A percentile compares a stretch with the other conserved stretches of the same genome.
Conservation (phyloP, 2,329 filamentous ascomycete species). For the Hymenotorrendiella dingleyae region DNA sequence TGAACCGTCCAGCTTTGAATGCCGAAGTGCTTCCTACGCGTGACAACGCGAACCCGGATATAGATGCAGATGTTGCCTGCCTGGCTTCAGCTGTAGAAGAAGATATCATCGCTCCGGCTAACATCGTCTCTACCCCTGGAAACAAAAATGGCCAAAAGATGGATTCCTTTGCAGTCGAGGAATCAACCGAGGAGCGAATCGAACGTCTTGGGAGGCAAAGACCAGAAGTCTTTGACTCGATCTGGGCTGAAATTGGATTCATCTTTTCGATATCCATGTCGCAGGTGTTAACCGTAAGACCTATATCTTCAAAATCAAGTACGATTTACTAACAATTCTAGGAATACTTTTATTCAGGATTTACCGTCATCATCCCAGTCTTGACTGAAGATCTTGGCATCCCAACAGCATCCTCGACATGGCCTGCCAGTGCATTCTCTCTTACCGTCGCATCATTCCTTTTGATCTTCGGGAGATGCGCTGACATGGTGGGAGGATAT, state of each 20-base stretch:
- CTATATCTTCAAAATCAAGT: neutral
- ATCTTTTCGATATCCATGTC: conserved; percentile 54
- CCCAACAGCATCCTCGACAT: conserved; percentile 52
- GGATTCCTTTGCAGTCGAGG: conserved; percentile 18
- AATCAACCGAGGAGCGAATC: conserved; percentile 33
- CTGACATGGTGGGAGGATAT: conserved; percentile 59
- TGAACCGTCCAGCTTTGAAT: too few species aligned
- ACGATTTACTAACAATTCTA: conserved; percentile 20
- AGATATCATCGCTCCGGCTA: too few species aligned
- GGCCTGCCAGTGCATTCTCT: conserved; percentile 58
- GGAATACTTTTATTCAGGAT: conserved; percentile 69
- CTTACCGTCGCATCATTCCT: conserved; percentile 50
- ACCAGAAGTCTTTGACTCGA: conserved; percentile 45
- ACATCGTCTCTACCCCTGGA: conserved; percentile 7
- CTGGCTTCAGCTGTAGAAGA: too few species aligned
- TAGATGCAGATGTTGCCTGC: too few species aligned
- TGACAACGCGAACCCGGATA: too few species aligned
- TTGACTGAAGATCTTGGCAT: conserved; percentile 58
- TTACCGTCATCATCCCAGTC: conserved; percentile 65
- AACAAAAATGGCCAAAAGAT: conserved; percentile 6
- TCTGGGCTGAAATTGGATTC: conserved; percentile 51
- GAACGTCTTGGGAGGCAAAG: conserved; percentile 53
- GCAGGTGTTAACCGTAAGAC: conserved; percentile 46
- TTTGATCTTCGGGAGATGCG: conserved; percentile 56
- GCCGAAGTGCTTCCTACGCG: too few species aligned